Conservation (phyloP, 441 rosid genomes). For the Populus hybrid region DNA sequence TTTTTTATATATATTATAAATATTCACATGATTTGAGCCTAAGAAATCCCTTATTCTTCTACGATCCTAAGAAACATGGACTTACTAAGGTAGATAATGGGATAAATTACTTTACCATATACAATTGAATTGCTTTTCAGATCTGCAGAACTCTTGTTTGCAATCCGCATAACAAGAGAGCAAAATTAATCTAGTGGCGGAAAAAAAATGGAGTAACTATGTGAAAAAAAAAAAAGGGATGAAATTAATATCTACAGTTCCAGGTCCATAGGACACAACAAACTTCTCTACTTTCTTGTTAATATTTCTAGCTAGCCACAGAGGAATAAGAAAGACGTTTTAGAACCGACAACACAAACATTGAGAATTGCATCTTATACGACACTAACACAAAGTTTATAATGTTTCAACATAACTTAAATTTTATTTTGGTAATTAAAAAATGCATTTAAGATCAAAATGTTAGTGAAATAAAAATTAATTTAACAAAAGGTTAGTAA, state of each 20-base stretch:
- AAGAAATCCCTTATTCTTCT: too few species aligned
- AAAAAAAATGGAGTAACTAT: background rate
- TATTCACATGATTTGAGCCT: too few species aligned
- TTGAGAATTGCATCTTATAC: background rate
- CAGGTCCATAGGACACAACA: slow-evolving; percentile 44
- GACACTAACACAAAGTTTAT: background rate
- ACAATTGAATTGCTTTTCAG: slow-evolving; percentile 35
- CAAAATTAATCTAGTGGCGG: slow-evolving; percentile 11
- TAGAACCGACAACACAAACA: slow-evolving; percentile 1
- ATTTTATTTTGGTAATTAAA: too few species aligned
- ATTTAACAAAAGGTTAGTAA: background rate
- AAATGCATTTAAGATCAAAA: background rate
- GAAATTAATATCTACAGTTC: slow-evolving; percentile 21
- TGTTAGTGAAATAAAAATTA: background rate
- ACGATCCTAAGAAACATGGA: too few species aligned
- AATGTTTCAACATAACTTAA: background rate
- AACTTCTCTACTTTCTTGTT: slow-evolving; percentile 69
- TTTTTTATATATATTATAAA: too few species aligned
- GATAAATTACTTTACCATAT: slow-evolving; percentile 53
- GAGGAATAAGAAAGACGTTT: slow-evolving; percentile 18
- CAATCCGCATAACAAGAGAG: background rate
- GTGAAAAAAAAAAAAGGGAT: background rate
- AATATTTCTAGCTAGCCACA: slow-evolving; percentile 75
- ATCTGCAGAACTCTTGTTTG: slow-evolving; percentile 35
- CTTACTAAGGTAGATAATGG: slow-evolving; percentile 39